Conservation (phyloP, 106 monocot genomes). For the Acorus calamus region DNA sequence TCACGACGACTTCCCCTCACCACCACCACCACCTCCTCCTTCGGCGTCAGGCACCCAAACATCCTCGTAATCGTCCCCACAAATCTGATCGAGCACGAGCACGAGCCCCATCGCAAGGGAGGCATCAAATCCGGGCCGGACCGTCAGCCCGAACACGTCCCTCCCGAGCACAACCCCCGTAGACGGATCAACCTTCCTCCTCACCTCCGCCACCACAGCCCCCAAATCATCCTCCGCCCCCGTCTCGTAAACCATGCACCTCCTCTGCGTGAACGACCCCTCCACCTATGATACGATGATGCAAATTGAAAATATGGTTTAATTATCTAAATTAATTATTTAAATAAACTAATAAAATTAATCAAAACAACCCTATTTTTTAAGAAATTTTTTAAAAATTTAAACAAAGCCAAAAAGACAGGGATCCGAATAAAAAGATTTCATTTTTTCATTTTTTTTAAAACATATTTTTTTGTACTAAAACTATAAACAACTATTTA, state of each 20-base stretch:
- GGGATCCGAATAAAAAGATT: no score
- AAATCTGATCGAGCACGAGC: conserved; percentile 78
- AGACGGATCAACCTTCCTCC: conserved; percentile 54
- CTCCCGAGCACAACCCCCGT: conserved; percentile 46
- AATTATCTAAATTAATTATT: no score
- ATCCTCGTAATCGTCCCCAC: conserved; percentile 13
- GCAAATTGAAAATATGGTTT: no score
- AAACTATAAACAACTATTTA: no score
- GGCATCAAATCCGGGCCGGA: conserved; percentile 55
- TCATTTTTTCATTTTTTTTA: no score
- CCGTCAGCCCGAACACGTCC: conserved; percentile 73
- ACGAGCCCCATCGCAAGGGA: conserved; percentile 90
- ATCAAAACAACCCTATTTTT: no score
- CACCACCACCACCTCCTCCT: no score
- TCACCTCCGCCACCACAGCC: conserved; percentile 50
- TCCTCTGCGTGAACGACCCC: conserved; percentile 65
- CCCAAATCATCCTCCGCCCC: background rate
- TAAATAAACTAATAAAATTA: no score
- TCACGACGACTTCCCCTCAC: no score
- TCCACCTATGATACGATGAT: conserved; percentile 16
- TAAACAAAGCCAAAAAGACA: no score
- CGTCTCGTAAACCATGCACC: conserved; percentile 38
- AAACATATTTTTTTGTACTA: no score
- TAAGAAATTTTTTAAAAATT: no score
- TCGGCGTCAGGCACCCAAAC: background rate